A percentile compares a stretch with the other conserved stretches of the same genome.
phyloP scores from a whole-genome alignment of 129 eudicot species.

The Centaurea solstitialis region DNA sequence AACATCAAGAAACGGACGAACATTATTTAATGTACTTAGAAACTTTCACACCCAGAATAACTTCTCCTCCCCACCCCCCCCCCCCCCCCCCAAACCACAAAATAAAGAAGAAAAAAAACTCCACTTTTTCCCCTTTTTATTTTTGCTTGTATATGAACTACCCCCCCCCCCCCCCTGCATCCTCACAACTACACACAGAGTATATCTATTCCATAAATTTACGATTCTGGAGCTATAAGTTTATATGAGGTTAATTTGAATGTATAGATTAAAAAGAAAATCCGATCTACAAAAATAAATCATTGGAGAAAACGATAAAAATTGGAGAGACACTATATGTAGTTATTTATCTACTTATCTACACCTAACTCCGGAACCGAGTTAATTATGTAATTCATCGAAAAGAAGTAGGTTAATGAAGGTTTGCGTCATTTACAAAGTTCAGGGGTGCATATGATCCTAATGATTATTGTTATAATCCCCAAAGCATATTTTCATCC shows the following conservation, averaged over 20 bases:
- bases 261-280: background rate
- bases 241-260: background rate
- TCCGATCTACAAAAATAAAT: background rate
- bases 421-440: background rate
- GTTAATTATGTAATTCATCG: background rate
- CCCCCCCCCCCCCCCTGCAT: background rate
- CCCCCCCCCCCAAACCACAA: no score
- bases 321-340: background rate
- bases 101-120: no score
- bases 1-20: constrained; percentile 2
- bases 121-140: background rate
- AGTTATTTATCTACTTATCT: background rate
- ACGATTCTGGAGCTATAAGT: background rate
- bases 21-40: background rate
- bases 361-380: background rate
- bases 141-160: background rate
- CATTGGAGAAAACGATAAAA: background rate
- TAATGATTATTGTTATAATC: background rate
- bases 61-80: background rate
- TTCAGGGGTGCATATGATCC: background rate
- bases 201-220: background rate
- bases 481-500: background rate
- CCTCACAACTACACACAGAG: background rate
- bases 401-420: background rate
- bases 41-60: background rate